Evolutionary conservation across 2,329 filamentous ascomycete genomes (phyloP), one percentile per base, ranked within the genome.

Genomic region (Onygenales sp.): DNA sequence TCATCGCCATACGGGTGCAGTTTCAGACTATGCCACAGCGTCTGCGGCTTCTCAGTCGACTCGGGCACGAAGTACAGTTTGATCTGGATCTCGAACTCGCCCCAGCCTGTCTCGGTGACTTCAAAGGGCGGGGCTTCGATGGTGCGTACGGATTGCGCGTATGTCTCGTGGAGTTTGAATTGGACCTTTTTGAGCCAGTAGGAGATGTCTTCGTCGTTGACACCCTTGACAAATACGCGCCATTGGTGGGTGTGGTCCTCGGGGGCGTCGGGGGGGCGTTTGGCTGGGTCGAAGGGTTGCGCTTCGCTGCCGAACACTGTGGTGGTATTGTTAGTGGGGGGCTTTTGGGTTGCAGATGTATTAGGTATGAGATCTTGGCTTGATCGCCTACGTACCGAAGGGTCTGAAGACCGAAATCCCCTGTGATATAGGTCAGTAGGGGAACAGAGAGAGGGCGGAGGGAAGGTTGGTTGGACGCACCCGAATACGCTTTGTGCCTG

Each of bases 81-180:
- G 67, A 98, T 86, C 58, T 91, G 88, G 64, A 98, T 94, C 68
- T 93, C 89, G 74, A 98, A 98, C 73, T 96, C 93, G 64, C 93
- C 93, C 88, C 94, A 98, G 48, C 93, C 93, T 0, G 93, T 97
- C 71, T 97, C 93, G 57, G 83, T 82, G 56, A 97, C 86, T 64
- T 88, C 77, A 64, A 96, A 98, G 9, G 77, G 90, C 65, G 87
- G 81, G 56, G 82, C 81, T 64, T 95, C 91, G 64, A 93, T 77
- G 67, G 86, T 95, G 61, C 93, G 86, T 21, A 93, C 80, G 54
- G 87, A 87, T 70, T 96, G 95, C 32, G 89, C 85, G 68, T 96
- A 97, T 8, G 92, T 96, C 70, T 97, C 91, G 77, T 96, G 92
- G 13, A 98, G 82, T 71, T 97, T 97, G 75, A 98, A 98, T 69